Percentiles rank a stretch among this genome's conserved stretches.
Evolutionary conservation across 345 rosid species (phyloP).

Genomic region (Kernera saxatilis): DNA sequence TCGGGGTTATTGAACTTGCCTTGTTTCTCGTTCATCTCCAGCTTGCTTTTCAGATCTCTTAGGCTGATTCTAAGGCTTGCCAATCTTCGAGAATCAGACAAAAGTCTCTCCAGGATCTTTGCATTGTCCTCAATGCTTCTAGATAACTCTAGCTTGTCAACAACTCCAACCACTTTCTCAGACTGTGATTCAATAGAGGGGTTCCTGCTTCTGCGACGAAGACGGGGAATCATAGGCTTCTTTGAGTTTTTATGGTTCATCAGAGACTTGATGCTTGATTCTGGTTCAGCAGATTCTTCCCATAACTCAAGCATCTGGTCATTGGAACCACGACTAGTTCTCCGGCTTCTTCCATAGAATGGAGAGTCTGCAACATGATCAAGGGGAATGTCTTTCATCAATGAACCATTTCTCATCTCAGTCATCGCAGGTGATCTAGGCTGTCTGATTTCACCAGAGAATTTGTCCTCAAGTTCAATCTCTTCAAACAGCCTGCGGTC

Average conservation of each 20-base stretch:
- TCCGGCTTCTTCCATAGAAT: slow-evolving; percentile 45
- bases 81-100: slow-evolving; percentile 64
- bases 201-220: slow-evolving; percentile 28
- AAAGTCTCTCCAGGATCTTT: slow-evolving; percentile 66
- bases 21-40: slow-evolving; percentile 52
- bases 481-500: slow-evolving; percentile 29
- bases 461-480: slow-evolving; percentile 29
- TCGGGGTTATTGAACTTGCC: slow-evolving; percentile 52
- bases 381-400: slow-evolving; percentile 83
- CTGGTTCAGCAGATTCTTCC: slow-evolving; percentile 52
- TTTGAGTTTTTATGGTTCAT: slow-evolving; percentile 11
- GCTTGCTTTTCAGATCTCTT: slow-evolving; percentile 61
- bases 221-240: slow-evolving; percentile 20
- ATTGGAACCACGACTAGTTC: slow-evolving; percentile 35
- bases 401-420: slow-evolving; percentile 38
- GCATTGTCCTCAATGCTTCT: slow-evolving; percentile 39
- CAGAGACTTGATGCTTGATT: slow-evolving; percentile 27
- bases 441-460: slow-evolving; percentile 32
- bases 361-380: slow-evolving; percentile 74
- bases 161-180: slow-evolving; percentile 64
- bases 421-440: slow-evolving; percentile 37
- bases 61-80: slow-evolving; percentile 51
- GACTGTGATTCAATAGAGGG: slow-evolving; percentile 42
- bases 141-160: slow-evolving; percentile 66
- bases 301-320: slow-evolving; percentile 63